Evolutionary conservation across 2,329 filamentous ascomycete genomes (phyloP), one percentile per base, ranked within the genome.

Genomic region (Tolypocladium endophyticum): DNA sequence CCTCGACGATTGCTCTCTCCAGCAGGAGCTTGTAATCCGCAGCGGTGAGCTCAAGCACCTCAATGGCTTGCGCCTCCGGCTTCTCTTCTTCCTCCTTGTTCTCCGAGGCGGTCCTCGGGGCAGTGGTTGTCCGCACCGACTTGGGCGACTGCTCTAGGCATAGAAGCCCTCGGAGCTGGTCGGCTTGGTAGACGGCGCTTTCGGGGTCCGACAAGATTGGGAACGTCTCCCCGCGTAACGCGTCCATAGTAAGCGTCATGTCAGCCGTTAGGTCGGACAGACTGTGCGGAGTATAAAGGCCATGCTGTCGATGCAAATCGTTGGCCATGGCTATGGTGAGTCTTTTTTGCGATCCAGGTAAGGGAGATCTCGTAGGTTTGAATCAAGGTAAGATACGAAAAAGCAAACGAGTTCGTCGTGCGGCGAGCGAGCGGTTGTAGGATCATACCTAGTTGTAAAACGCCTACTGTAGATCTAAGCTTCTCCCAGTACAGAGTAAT

Each of bases 1-100:
- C 54, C 54, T 56, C 54, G 54, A 56, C n/a, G 54, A 56, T 39
- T 56, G 54, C 54, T 39, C 54, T 56, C 54, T 56, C 54, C 16
- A 56, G 54, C 35, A 56, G 54, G 54, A 56, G 54, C 54, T 35
- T 41, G 54, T 41, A 33, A 23, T 56, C 54, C 54, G 36, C 54
- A 56, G 30, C 36, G 54, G 54, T 25, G 36, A 56, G 54, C 54
- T 56, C 54, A 56, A 56, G 30, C 30, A 56, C 54, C 54, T 56
- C 54, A 56, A 56, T 5, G 54, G 35, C 54, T 39, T 56, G 54
- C 54, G 54, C 54, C 54, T 56, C 54, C 54, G 36, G 54, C 54
- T 43, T 56, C 54, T 56, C 54, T 56, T 41, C 54, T 39, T 43
- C 54, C 28, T 56, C 54, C 54, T 56, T 56, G 25, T 43, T 56